Base-by-base conservation (phyloP, 2,329 filamentous ascomycete genomes). In the Stachybotrys chartarum region DNA sequence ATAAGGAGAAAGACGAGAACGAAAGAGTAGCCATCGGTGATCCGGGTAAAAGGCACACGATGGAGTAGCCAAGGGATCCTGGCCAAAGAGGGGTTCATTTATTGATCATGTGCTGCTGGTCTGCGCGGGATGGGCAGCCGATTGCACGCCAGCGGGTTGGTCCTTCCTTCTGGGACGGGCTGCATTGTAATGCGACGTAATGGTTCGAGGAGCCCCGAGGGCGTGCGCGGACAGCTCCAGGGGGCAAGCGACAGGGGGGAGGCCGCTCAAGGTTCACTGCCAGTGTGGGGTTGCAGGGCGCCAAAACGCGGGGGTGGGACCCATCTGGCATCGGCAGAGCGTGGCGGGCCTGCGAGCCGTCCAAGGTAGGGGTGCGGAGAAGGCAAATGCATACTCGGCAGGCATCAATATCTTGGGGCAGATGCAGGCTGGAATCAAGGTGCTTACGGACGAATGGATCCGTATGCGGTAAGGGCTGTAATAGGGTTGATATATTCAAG, bases 241-340 rank as follows among this genome's bases (percentile, higher is more conserved):
- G 51, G n/a, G 30, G 5, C 49, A 51, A 30, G 49, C n/a, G 47
- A 30, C 16, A 16, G 18, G 18, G 47, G n/a, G 18, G 24, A 51
- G 49, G 30, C 45, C 16, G 30, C 31, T 47, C 14, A 6, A 17
- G 35, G 6, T 47, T 39, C 52, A 53, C 45, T 32, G 30, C 8
- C 16, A 14, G 32, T 51, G 49, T 51, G 52, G 52, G 52, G 52
- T 35, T 12, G 45, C 35, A 42, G 17, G n/a, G 45, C 52, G 46
- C 45, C 42, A 50, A 50, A 54, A 54, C 46, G 44, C 39, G 52
- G 52, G 52, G 52, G 46, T 39, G 52, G 52, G 46, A 42, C 35
- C 35, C 35, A 42, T 14, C 35, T 14, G 14, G 35, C 10, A 42
- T 31, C 49, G n/a, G 5, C 49, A 8, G 16, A 6, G n/a, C 32